Evolutionary conservation across 1,284 basidiomycete genomes (phyloP).

Genomic region (Moesziomyces antarcticus): DNA sequence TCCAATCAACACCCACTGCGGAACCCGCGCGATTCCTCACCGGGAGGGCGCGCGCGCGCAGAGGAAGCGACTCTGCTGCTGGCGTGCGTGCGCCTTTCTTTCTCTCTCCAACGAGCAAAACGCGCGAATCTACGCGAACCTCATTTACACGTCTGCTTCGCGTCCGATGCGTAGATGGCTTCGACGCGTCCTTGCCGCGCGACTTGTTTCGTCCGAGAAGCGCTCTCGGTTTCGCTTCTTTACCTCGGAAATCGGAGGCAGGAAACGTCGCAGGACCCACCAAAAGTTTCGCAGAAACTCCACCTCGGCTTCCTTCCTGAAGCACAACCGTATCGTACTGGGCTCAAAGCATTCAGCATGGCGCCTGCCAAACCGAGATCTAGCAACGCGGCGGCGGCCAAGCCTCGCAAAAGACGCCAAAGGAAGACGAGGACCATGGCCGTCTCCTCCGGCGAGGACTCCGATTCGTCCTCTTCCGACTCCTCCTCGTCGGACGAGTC

Average conservation of each 20-base stretch:
- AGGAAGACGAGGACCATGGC: conserved; percentile 43
- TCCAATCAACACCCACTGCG: background rate
- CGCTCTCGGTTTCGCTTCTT: background rate
- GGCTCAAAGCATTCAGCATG: conserved; percentile 3
- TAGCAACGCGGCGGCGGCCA: conserved; percentile 6
- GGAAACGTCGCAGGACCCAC: too few relatives aligned
- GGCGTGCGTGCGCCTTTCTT: background rate
- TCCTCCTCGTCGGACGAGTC: conserved; percentile 24
- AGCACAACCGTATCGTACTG: too few relatives aligned
- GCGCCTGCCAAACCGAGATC: conserved; percentile 15
- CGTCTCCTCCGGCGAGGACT: conserved; percentile 27
- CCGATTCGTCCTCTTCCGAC: conserved; percentile 40
- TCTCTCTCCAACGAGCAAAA: background rate
- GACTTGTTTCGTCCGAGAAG: background rate
- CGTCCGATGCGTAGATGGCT: conserved; percentile 33
- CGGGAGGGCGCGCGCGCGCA: too few relatives aligned
- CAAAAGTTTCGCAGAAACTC: background rate
- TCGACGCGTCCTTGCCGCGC: conserved; percentile 11
- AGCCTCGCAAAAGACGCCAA: conserved; percentile 27
- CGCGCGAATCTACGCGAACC: conserved; percentile 24
- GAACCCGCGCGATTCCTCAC: background rate
- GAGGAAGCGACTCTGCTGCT: background rate
- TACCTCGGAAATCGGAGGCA: background rate
- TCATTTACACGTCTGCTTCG: conserved; percentile 35
- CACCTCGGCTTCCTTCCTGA: background rate